Evolutionary conservation across 2,329 filamentous ascomycete genomes (phyloP), one percentile per base, ranked within the genome.

Genomic region (Cladosporium sp.): DNA sequence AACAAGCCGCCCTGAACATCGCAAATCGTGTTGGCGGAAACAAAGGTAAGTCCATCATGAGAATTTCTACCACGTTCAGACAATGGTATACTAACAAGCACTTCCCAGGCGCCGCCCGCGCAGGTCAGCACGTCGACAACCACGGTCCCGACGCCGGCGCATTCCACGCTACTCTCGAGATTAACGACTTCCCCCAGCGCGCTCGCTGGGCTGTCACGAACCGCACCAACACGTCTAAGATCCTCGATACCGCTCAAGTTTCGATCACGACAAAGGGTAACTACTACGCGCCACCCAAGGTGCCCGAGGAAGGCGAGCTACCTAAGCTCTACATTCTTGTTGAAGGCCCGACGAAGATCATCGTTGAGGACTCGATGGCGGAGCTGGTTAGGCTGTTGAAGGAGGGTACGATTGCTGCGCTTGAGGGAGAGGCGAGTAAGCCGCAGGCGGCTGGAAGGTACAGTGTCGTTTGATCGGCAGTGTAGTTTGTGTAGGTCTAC

Each of bases 151-250:
- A 99, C 74, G 94, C 94, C 3, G 94, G 94, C 54, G 92, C 92
- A 0, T 99, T 92, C 82, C 94, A 99, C 73, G 92, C 94, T 15
- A 97, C 93, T 3, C 82, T 99, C 62, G 94, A 97, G 75, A 99
- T 99, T 84, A 99, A 99, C 75, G 94, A 99, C 76, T 97, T 97
- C 75, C 94, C 94, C 36, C 94, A 99, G 74, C 97, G 97, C 80
- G 94, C 94, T 64, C 86, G 94, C 67, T 99, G 94, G 94, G 93
- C 92, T 11, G 94, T 99, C 77, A 99, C 94, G 39, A 99, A 99
- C 74, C 86, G 94, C 64, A 97, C 94, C 37, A 99, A 99, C 70
- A 94, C 99, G 59, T 92, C 93, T 66, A 99, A 97, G 81, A 97
- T 99, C 67, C 82, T 99, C 64, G 94, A 99, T 70, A 85, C 90